Base-by-base conservation (phyloP, 139 green algal species). In the Chlamydomonas schloesseri region DNA sequence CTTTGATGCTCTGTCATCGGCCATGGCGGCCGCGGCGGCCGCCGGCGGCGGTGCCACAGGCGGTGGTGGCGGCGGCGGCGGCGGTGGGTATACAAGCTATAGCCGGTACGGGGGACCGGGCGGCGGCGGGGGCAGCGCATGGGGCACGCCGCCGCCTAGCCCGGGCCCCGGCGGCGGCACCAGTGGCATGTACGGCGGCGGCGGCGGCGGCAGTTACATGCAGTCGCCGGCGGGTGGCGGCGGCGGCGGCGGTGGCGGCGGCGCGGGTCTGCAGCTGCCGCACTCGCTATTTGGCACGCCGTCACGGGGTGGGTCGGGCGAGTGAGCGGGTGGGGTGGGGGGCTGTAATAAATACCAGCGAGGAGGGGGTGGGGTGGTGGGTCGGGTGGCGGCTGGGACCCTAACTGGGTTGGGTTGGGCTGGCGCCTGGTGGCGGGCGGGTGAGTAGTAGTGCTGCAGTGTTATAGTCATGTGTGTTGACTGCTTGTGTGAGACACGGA, bases 121-220 rank as follows among this genome's bases (percentile, higher is more conserved):
- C 29, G 60, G 76, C 76, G 76, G 75, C 75, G 60, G 57, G 58
- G 24, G 11, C 58, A 47, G 47, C 31, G 33, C 21, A 31, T 1
- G 14, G 28, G n/a, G 64, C 64, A 84, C 78, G 62, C 78, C 78
- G 42, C 78, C 78, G 1, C 42, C 78, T 24, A 84, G 78, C 67
- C 67, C 77, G 3, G 60, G 31, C 13, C 26, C n/a, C n/a, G n/a
- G 42, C 42, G 42, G 42, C 6, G 42, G 42, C 42, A 50, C 42
- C 42, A 50, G 42, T 8, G 42, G 20, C 57, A 26, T 23, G 20
- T 29, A 64, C 57, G 23, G 20, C 20, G 57, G 57, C 57, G 57
- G 28, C 21, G 46, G 46, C 46, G 64, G 60, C 79, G 79, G 78
- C 47, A 65, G 78, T 31, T 84, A 69, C 78, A 76, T 76, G 47